Percentiles rank a stretch among this genome's conserved stretches.
These are phyloP conservation scores for Epichloe scottii DNA, from an alignment of 2,329 filamentous ascomycete genomes.

Conservation along the genomic window DNA sequence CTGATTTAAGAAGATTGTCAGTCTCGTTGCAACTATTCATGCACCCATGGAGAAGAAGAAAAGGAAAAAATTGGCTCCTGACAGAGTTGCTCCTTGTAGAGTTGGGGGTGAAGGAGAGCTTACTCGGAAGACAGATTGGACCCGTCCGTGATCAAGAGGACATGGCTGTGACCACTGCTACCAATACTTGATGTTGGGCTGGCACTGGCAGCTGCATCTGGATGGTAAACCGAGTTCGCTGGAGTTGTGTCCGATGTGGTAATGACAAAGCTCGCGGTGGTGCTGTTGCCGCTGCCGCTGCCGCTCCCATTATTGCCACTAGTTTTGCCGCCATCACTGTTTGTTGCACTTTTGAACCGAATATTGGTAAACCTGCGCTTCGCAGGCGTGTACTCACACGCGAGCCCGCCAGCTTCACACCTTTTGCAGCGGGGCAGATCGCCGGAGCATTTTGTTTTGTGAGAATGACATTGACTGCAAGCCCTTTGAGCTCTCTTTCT, in stretches of 20 bases:
- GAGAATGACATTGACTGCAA: conserved; percentile 28
- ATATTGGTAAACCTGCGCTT: conserved; percentile 26
- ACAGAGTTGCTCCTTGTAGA: not conserved
- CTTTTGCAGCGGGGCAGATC: conserved; percentile 27
- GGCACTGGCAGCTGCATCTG: conserved; percentile 9
- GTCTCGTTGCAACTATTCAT: not conserved
- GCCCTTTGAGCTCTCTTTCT: conserved; percentile 29
- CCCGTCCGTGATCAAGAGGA: conserved; percentile 13
- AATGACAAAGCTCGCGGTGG: not conserved
- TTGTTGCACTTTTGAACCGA: conserved; percentile 11
- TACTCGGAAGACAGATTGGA: conserved; percentile 18
- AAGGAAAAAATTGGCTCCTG: not conserved
- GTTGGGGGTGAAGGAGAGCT: conserved; percentile 1
- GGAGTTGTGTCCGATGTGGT: not conserved
- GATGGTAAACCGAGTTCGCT: conserved; percentile 4
- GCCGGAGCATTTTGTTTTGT: conserved; percentile 32
- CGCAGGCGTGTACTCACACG: conserved; percentile 27
- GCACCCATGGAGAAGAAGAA: too few relatives aligned
- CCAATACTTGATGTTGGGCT: conserved; percentile 10
- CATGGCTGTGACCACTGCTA: conserved; percentile 7
- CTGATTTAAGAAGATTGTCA: conserved; percentile 9
- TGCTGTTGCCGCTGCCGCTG: too few relatives aligned
- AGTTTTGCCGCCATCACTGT: not conserved
- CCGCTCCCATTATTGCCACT: not conserved
- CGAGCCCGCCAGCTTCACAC: conserved; percentile 21